These are phyloP conservation scores for Hymenoscyphus fructigenus DNA, from an alignment of 2,329 filamentous ascomycete species.

Conservation along the genomic window DNA sequence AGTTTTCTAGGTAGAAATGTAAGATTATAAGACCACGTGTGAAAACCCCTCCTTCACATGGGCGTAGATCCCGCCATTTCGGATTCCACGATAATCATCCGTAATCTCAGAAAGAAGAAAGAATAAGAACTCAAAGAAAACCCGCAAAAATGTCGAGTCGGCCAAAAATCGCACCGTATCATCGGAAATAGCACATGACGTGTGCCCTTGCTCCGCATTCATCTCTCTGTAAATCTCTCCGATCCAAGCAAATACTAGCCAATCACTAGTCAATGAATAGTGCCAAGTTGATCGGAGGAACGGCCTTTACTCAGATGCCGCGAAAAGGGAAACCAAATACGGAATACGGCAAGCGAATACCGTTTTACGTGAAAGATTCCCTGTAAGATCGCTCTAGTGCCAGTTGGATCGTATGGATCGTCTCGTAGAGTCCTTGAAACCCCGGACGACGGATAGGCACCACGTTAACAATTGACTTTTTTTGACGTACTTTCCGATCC, in stretches of 20 bases:
- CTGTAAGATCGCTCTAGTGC: neutral
- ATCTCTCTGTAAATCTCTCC: neutral
- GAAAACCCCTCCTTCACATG: neutral
- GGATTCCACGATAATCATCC: neutral
- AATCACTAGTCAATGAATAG: neutral
- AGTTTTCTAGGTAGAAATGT: neutral
- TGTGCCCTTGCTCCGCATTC: neutral
- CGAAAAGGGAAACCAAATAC: neutral
- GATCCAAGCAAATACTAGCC: neutral
- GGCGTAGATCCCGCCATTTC: neutral
- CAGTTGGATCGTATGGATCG: neutral
- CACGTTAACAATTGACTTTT: neutral
- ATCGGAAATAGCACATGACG: neutral
- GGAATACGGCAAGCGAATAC: slow-evolving; percentile 1
- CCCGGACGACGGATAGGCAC: neutral
- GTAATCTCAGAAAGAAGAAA: neutral
- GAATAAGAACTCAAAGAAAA: too few relatives aligned
- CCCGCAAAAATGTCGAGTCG: neutral
- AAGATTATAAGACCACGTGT: neutral
- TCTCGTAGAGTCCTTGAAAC: neutral
- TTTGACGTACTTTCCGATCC: neutral
- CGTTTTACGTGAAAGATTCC: neutral
- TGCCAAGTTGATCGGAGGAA: neutral
- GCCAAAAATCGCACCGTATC: neutral
- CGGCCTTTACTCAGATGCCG: neutral